Conservation (phyloP, 331 rosid species). For the Arachis monticola region DNA sequence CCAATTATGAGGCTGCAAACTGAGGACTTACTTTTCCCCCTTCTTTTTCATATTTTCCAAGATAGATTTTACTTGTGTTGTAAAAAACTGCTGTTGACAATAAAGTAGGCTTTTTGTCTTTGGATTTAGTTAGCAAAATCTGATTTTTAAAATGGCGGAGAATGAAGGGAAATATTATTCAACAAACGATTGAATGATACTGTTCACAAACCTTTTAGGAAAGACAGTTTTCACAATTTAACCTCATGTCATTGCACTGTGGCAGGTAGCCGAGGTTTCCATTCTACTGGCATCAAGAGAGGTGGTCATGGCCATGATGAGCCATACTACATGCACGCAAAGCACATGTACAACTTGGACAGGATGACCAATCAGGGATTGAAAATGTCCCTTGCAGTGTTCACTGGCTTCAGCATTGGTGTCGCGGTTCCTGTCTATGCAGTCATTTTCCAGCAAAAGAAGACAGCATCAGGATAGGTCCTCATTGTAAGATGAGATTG, state of each 20-base stretch:
- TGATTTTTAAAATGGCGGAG: background rate
- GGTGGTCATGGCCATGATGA: conserved; percentile 55
- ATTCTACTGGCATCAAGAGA: conserved; percentile 55
- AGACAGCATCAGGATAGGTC: conserved; percentile 53
- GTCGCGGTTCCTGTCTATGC: conserved; percentile 57
- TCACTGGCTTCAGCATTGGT: conserved; percentile 61
- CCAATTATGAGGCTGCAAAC: background rate
- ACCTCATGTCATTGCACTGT: conserved; percentile 12
- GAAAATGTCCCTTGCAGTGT: conserved; percentile 53
- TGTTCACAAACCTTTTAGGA: background rate
- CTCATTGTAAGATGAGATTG: background rate
- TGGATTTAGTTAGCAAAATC: background rate
- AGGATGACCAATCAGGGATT: conserved; percentile 53
- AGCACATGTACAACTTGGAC: conserved; percentile 70
- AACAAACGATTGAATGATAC: background rate
- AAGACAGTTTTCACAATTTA: conserved; percentile 7
- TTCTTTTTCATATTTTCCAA: background rate
- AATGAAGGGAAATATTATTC: background rate
- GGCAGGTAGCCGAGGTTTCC: conserved; percentile 55
- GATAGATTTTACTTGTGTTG: background rate
- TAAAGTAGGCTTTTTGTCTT: background rate
- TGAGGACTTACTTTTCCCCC: background rate
- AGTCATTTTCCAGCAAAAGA: conserved; percentile 63
- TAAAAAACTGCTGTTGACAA: background rate
- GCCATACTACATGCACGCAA: conserved; percentile 55